These are phyloP conservation scores for Backusella tarrabulga DNA, from an alignment of 192 early-diverging fungal species.

Conservation along the genomic window DNA sequence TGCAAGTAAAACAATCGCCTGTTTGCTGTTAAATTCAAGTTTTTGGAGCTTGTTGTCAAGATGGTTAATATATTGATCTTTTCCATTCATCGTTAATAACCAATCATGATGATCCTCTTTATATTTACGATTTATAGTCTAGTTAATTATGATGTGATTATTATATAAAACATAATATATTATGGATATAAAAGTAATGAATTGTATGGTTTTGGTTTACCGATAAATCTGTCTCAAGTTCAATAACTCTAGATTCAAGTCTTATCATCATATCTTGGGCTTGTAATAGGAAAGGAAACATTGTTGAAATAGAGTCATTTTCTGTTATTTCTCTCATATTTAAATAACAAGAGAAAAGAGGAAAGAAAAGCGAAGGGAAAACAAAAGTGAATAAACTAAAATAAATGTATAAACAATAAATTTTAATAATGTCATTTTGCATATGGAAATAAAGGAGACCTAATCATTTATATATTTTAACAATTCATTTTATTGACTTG, in stretches of 20 bases:
- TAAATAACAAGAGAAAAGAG: too few relatives aligned
- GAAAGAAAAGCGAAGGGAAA: too few relatives aligned
- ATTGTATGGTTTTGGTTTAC: neutral
- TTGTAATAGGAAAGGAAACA: too few relatives aligned
- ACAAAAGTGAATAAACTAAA: too few relatives aligned
- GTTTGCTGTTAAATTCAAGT: neutral
- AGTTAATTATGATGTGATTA: neutral
- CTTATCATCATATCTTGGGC: neutral
- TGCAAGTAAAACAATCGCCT: neutral
- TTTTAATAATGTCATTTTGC: too few relatives aligned
- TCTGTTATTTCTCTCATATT: too few relatives aligned
- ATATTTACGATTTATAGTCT: neutral
- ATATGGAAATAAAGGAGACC: too few relatives aligned
- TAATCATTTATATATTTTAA: too few relatives aligned
- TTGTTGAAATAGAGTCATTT: too few relatives aligned
- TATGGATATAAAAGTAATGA: neutral
- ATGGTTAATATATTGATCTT: neutral
- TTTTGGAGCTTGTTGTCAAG: neutral
- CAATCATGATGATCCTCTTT: neutral
- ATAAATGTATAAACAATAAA: too few relatives aligned
- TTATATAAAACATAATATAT: neutral
- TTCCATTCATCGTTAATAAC: neutral
- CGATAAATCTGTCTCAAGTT: neutral
- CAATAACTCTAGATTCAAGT: neutral
- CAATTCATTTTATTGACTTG: too few relatives aligned